Evolutionary conservation across 108 stramenopile species (phyloP), one percentile per base, ranked within the genome.

Genomic region (Pseudonitzschia multistriata): DNA sequence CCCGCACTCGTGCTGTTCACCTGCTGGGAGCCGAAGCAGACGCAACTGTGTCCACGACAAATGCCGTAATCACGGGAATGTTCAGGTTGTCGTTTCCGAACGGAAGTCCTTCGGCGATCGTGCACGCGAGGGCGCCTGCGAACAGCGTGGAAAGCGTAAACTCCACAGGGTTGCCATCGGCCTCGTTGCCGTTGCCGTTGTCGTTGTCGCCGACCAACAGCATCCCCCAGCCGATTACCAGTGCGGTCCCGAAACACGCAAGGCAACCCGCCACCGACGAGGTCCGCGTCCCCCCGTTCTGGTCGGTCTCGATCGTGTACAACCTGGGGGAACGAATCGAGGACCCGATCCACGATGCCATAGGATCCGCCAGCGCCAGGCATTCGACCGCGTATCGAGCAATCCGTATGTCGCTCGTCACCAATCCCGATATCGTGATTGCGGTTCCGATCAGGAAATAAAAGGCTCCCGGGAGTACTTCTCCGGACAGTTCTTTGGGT

Each of bases 341-440:
- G 33, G 62, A 55, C 29, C 85, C 85, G 28, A 86, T 35, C 74
- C 74, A 86, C n/a, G 82, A 68, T n/a, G 85, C 85, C 74, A 82
- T 70, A 0, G 85, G 85, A 80, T 86, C 85, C 0, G 78, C 82
- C 29, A 70, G 70, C 25, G 85, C 74, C 24, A 86, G 67, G 62
- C 85, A 86, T 67, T 79, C 68, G 13, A 86, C 73, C 1, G 82
- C 74, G 57, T 83, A 86, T 1, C 82, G 77, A 7, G 77, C 78
- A 35, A 70, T 72, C 0, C 53, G 24, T 5, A 79, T 53, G 19
- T 67, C 54, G 27, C 71, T 61, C 31, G 74, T 64, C n/a, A 80
- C 31, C 28, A 56, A 31, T 5, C 21, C 34, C 0, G 57, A 35
- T 5, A 70, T 35, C 13, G 80, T 77, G 1, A 82, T 13, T 2